Percentiles rank a stretch among this genome's conserved stretches.
These are phyloP conservation scores for Chenopodium formosanum DNA, from an alignment of 148 eudicot genomes.

Conservation along the genomic window DNA sequence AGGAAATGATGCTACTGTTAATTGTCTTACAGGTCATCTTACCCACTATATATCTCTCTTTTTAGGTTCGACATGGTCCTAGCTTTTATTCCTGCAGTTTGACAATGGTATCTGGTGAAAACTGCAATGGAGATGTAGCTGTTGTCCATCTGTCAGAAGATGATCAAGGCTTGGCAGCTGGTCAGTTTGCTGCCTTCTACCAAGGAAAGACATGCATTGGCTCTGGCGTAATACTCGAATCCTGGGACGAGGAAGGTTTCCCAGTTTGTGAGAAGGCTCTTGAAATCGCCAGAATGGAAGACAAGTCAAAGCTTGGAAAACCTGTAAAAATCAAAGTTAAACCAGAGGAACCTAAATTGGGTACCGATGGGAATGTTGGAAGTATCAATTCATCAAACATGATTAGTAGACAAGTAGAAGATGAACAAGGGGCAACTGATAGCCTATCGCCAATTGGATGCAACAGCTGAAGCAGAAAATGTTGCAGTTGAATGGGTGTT, in stretches of 20 bases:
- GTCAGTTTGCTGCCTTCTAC: constrained; percentile 95
- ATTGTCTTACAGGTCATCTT: not conserved
- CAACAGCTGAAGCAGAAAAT: constrained; percentile 28
- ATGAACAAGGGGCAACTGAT: constrained; percentile 11
- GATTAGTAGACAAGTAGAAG: constrained; percentile 8
- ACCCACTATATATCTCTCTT: not conserved
- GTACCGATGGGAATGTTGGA: constrained; percentile 16
- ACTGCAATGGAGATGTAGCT: constrained; percentile 44
- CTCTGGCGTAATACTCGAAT: constrained; percentile 85
- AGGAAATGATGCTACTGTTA: not conserved
- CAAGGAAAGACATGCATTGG: constrained; percentile 63
- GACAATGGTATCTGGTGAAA: constrained; percentile 44
- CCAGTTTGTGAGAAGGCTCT: constrained; percentile 81
- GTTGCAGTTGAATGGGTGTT: constrained; percentile 23
- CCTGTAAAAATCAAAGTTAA: constrained; percentile 77
- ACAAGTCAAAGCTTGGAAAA: constrained; percentile 71
- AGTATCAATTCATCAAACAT: not conserved
- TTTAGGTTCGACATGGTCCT: constrained; percentile 96
- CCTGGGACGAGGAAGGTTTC: constrained; percentile 80
- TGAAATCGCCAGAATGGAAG: constrained; percentile 50
- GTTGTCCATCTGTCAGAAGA: constrained; percentile 76
- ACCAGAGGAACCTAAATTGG: constrained; percentile 22
- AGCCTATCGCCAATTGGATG: constrained; percentile 34
- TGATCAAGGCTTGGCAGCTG: constrained; percentile 98
- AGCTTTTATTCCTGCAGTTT: constrained; percentile 60